Evolutionary conservation across 169 alveolate species (phyloP), one percentile per base, ranked within the genome.

Genomic region (Plasmodium adleri): DNA sequence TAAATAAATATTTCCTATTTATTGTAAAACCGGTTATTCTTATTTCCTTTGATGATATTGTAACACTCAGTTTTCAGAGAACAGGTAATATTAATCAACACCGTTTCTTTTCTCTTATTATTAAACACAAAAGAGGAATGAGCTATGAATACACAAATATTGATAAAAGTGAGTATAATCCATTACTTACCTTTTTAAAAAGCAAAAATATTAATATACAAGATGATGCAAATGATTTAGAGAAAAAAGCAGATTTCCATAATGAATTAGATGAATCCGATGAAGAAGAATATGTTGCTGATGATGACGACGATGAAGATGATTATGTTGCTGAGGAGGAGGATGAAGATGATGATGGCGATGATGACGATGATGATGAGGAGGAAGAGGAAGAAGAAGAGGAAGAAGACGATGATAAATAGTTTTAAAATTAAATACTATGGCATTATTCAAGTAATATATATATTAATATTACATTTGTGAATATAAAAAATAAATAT

Each of bases 21-120:
- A 97, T 98, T 49, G 97, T 96, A 72, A 98, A 98, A 89, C 99
- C 99, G 24, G 99, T 98, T 54, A 96, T 97, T 26, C 96, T 97
- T 94, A 96, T 98, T 87, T 94, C 98, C 91, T 96, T 94, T 92
- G 99, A 97, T 62, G 99, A 97, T 58, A 96, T 98, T 62, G 95
- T 97, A n/a, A 95, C 96, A 76, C 96, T 98, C 62, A 99, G 97
- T 67, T 98, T 98, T 87, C 95, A 97, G 32, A 96, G 99, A 88
- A 95, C 98, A 63, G 98, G 98, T 28, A 96, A 96, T 50, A 95
- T 97, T 58, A 95, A 97, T 59, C 98, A 98, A 74, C 97, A 97
- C 87, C 95, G 99, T 63, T 96, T 97, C 73, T 98, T 98, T 85
- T 99, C 98, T 58, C 92, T 98, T 70, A 96, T 95, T n/a, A 96